phyloP scores from a whole-genome alignment of 1,284 basidiomycete species.

The Sphaerobolus stellatus region DNA sequence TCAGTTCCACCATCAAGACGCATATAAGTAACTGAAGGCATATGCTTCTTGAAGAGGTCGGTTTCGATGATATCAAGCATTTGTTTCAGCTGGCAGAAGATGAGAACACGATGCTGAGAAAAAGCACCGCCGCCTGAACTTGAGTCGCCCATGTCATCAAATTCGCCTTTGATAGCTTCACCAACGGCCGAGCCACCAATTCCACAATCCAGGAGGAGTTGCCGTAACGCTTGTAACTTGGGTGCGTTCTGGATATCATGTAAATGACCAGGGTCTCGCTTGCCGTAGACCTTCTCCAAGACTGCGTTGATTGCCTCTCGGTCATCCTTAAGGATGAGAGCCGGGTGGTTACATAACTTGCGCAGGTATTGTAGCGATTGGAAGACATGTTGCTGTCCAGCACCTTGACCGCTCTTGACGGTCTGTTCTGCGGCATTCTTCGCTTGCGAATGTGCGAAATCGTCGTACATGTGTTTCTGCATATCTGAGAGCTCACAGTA shows the following conservation, averaged over 20 bases:
- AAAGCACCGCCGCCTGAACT: slow-evolving; percentile 52
- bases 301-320: slow-evolving; percentile 62
- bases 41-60: slow-evolving; percentile 86
- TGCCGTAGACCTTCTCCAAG: slow-evolving; percentile 49
- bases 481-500: slow-evolving; percentile 96
- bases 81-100: slow-evolving; percentile 99
- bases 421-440: slow-evolving; percentile 63
- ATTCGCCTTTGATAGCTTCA: slow-evolving; percentile 59
- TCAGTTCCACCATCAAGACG: slow-evolving; percentile 92
- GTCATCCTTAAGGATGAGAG: slow-evolving; percentile 77
- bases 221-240: slow-evolving; percentile 90
- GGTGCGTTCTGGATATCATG: slow-evolving; percentile 90
- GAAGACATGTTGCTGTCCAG: slow-evolving; percentile 83
- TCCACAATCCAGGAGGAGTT: slow-evolving; percentile 92
- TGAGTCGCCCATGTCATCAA: slow-evolving; percentile 53
- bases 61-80: slow-evolving; percentile 98
- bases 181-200: slow-evolving; percentile 66
- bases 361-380: slow-evolving; percentile 96
- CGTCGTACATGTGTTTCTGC: slow-evolving; percentile 92
- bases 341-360: slow-evolving; percentile 97
- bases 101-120: slow-evolving; percentile 95
- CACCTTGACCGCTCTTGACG: slow-evolving; percentile 51
- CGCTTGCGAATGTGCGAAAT: slow-evolving; percentile 83
- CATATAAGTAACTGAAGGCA: slow-evolving; percentile 98
- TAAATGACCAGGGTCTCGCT: slow-evolving; percentile 43